A percentile compares a stretch with the other conserved stretches of the same genome.
Conservation (phyloP, 208 protist genomes). For the Spongospora subterranea region DNA sequence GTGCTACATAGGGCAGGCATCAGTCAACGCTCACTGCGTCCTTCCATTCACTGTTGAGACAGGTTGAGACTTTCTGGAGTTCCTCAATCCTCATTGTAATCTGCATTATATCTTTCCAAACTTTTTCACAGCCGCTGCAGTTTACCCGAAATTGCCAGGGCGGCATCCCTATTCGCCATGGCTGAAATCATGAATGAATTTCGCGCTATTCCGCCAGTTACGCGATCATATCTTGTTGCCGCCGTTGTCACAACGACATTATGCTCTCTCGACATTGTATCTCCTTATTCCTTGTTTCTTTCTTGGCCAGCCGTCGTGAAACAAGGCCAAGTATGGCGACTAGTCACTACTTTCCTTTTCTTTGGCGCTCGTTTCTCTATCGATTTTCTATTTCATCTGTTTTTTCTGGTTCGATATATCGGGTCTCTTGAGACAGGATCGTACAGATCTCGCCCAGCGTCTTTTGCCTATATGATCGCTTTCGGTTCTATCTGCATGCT, state of each 20-base stretch:
- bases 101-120: no score
- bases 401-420: slow-evolving; percentile 82
- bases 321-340: slow-evolving; percentile 76
- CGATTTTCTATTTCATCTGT: slow-evolving; percentile 87
- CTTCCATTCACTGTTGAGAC: no score
- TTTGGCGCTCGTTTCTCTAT: slow-evolving; percentile 81
- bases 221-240: slow-evolving; percentile 36
- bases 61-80: no score
- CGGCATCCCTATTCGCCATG: no score
- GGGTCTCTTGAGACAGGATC: slow-evolving; percentile 77
- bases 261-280: slow-evolving; percentile 77
- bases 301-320: slow-evolving; percentile 71
- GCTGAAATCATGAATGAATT: slow-evolving; percentile 9
- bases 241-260: slow-evolving; percentile 75
- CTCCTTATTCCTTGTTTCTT: slow-evolving; percentile 76
- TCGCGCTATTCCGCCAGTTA: slow-evolving; percentile 45
- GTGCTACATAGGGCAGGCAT: no score
- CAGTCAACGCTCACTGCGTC: no score
- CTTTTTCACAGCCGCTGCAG: no score
- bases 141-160: no score
- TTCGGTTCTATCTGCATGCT: slow-evolving; percentile 73
- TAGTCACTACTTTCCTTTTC: slow-evolving; percentile 86
- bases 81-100: no score
- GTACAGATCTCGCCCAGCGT: slow-evolving; percentile 77
- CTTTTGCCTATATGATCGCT: slow-evolving; percentile 80